These are phyloP conservation scores for Aquilaria sinensis DNA, from an alignment of 345 rosid species.

Conservation along the genomic window DNA sequence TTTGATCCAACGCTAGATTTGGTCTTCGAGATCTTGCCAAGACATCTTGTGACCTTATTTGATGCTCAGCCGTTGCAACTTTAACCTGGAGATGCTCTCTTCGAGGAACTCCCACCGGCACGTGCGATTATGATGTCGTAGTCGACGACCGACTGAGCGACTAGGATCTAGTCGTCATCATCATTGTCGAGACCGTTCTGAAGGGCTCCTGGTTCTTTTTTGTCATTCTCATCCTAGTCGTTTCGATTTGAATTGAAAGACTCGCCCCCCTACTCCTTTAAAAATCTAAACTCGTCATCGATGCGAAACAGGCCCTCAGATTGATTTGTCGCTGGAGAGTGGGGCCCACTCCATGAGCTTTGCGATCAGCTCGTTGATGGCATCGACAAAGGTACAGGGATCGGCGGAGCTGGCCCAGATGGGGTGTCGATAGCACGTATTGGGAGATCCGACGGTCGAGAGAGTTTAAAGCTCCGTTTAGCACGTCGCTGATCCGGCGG, in stretches of 20 bases:
- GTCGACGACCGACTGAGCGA: constrained; percentile 73
- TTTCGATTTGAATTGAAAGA: constrained; percentile 34
- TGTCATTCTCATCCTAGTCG: constrained; percentile 46
- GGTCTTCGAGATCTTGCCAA: constrained; percentile 77
- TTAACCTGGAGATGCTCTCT: constrained; percentile 72
- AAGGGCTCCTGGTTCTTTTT: constrained; percentile 18
- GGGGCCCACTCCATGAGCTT: constrained; percentile 47
- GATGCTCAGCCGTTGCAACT: constrained; percentile 63
- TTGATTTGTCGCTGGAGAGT: constrained; percentile 38
- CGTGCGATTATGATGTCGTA: constrained; percentile 69
- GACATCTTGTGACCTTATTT: constrained; percentile 79
- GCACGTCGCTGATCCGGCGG: constrained; percentile 31
- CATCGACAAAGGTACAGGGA: constrained; percentile 66
- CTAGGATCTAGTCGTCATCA: constrained; percentile 49
- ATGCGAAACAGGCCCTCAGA: constrained; percentile 64
- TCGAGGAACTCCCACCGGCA: constrained; percentile 77
- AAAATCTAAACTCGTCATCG: constrained; percentile 66
- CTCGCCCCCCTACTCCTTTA: constrained; percentile 73
- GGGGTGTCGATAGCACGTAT: constrained; percentile 55
- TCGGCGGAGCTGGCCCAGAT: constrained; percentile 86
- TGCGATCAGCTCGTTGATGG: constrained; percentile 61
- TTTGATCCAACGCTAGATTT: constrained; percentile 87
- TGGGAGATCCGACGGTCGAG: constrained; percentile 74
- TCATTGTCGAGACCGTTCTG: constrained; percentile 28
- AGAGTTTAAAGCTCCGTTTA: constrained; percentile 43